A percentile compares a stretch with the other conserved stretches of the same genome.
Evolutionary conservation across 768 basidiomycete genomes (phyloP).

Genomic region (Termitomyces heimii): DNA sequence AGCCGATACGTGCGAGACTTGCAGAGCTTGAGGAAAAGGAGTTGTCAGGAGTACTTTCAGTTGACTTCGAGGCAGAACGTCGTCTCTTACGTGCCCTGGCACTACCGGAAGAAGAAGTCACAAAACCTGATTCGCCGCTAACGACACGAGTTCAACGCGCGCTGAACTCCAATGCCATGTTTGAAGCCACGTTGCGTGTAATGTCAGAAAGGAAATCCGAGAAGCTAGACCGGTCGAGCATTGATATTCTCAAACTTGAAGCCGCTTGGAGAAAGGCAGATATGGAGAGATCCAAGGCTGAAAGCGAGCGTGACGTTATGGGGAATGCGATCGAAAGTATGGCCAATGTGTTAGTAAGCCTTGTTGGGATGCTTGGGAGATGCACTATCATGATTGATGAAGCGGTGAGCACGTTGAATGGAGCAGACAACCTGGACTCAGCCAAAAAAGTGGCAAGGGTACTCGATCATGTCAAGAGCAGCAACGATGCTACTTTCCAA

Average conservation of each 20-base stretch:
- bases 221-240: constrained; percentile 63
- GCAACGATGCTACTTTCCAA: constrained; percentile 67
- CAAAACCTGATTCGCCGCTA: constrained; percentile 54
- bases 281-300: constrained; percentile 63
- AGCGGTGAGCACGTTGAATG: constrained; percentile 33
- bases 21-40: constrained; percentile 44
- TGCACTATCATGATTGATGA: constrained; percentile 72
- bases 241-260: constrained; percentile 69
- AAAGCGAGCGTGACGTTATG: constrained; percentile 61
- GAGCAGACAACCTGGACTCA: constrained; percentile 18
- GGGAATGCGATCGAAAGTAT: constrained; percentile 58
- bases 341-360: constrained; percentile 57
- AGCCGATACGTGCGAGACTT: constrained; percentile 56
- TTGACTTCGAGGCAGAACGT: constrained; percentile 70
- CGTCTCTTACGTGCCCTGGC: constrained; percentile 63
- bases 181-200: constrained; percentile 82
- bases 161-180: constrained; percentile 72
- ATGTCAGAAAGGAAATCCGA: constrained; percentile 76
- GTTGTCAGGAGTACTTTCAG: constrained; percentile 32
- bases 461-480: constrained; percentile 50
- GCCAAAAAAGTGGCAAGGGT: constrained; percentile 44
- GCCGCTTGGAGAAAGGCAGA: constrained; percentile 59
- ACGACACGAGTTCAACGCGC: constrained; percentile 59
- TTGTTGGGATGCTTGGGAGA: constrained; percentile 78
- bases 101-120: constrained; percentile 61